These are phyloP conservation scores for Mortierella sp. DNA, from an alignment of 371 early-diverging fungal species.

Conservation along the genomic window DNA sequence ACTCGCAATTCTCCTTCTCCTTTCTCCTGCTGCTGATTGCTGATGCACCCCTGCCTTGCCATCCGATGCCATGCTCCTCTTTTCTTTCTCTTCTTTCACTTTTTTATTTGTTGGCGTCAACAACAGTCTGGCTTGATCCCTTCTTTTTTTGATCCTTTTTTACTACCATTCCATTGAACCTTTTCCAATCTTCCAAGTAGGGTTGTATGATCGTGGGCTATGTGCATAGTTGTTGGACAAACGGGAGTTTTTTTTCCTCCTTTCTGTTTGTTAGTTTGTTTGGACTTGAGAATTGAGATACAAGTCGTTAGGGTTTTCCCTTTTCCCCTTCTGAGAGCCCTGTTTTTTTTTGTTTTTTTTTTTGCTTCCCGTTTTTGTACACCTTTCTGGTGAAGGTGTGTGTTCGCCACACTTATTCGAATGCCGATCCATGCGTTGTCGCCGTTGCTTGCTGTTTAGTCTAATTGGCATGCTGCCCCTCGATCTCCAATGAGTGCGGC, in stretches of 20 bases:
- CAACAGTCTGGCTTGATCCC: background rate
- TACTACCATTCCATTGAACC: too few relatives aligned
- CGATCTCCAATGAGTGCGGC: background rate
- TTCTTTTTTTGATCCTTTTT: background rate
- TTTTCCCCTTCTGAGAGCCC: background rate
- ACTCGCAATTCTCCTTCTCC: background rate
- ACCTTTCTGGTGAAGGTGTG: background rate
- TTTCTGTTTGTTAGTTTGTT: background rate
- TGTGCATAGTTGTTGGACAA: too few relatives aligned
- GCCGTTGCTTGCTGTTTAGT: background rate
- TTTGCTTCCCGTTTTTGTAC: background rate
- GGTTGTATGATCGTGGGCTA: too few relatives aligned
- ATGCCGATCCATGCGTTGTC: conserved; percentile 7
- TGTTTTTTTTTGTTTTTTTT: background rate
- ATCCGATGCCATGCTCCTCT: background rate
- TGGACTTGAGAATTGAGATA: too few relatives aligned
- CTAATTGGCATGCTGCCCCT: background rate
- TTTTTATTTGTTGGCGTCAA: background rate
- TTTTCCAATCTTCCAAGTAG: background rate
- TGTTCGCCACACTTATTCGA: background rate
- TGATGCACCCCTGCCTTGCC: conserved; percentile 1
- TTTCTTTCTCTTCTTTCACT: background rate
- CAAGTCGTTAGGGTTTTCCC: background rate
- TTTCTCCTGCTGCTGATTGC: background rate
- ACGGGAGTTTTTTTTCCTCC: background rate